These are phyloP conservation scores for Cocos nucifera DNA, from an alignment of 176 grass and related monocot genomes.

Conservation along the genomic window DNA sequence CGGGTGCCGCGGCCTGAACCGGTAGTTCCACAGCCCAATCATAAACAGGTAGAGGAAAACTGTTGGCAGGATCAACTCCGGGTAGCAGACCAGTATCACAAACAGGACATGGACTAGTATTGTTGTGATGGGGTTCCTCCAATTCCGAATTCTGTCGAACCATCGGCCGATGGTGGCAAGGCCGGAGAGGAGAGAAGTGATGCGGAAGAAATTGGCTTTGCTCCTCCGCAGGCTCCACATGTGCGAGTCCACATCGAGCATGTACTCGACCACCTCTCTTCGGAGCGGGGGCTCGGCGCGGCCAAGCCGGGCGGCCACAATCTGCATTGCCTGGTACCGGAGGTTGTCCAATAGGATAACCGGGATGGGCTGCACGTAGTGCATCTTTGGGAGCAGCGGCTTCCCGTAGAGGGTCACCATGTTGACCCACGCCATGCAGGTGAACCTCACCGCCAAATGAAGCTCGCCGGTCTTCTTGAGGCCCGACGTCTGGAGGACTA, in stretches of 20 bases:
- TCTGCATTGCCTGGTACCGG: conserved; percentile 71
- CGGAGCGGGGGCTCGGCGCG: conserved; percentile 71
- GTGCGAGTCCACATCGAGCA: conserved; percentile 88
- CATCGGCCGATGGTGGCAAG: conserved; percentile 39
- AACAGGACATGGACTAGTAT: conserved; percentile 75
- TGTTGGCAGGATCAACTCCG: conserved; percentile 87
- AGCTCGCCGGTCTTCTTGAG: no score
- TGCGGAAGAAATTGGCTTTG: conserved; percentile 95
- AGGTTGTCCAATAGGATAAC: conserved; percentile 63
- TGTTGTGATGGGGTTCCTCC: conserved; percentile 80
- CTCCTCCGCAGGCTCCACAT: conserved; percentile 90
- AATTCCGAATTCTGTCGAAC: conserved; percentile 74
- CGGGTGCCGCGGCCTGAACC: no score
- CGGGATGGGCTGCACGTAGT: conserved; percentile 75
- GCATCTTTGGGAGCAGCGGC: neutral
- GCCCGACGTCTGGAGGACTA: no score
- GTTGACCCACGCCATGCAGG: no score
- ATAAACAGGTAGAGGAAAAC: conserved; percentile 92
- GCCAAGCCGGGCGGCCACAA: conserved; percentile 57
- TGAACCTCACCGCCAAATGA: no score
- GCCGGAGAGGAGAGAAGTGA: conserved; percentile 58
- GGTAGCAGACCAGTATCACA: conserved; percentile 83
- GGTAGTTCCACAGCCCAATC: conserved; percentile 38
- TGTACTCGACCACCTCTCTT: conserved; percentile 83
- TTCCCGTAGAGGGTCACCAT: no score